Base-by-base conservation (phyloP, 1,284 basidiomycete species). In the Phylloporus sp. region DNA sequence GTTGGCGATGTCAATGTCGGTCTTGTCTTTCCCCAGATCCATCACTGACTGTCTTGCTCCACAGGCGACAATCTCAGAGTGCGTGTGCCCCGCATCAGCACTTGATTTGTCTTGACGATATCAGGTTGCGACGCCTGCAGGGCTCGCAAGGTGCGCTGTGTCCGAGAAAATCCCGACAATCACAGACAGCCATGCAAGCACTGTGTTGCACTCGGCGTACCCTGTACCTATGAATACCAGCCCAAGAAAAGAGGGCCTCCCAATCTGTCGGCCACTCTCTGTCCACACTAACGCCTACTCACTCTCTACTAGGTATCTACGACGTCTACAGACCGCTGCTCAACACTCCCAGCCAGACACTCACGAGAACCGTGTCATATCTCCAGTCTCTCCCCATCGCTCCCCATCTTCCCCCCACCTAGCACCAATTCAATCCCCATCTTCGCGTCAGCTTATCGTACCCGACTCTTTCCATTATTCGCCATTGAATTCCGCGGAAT, bases 161-260 rank as follows among this genome's bases (percentile, higher is more conserved):
- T 91, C 14, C 85, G 91, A 72, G 93, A 94, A 74, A 91, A 90
- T 72, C 86, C 89, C 35, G 91, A 93, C 71, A 91, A 93, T 76
- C 84, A 86, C 25, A 91, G 89, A 78, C 88, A 88, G 72, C 85
- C 90, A 29, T 93, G 93, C 90, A 93, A 93, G 74, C 94, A 95
- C 76, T 96, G 94, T 78, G 85, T 91, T 72, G 88, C 93, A 3
- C 88, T 96, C 56, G 91, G 89, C 45, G 92, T 95, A 66, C 87
- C 91, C 19, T 96, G 94, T 79, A 95, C 94, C 1, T 96, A 95
- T 74, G 92, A 95, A 74, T 96, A 96, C 78, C 93, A 94, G 80
- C 94, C 94, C 23, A 95, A 95, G 85, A 96, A 96, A 80, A 85
- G 94, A 66, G 94, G 94, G 0, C 94, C 94, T 6, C 94, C 94